Evolutionary conservation across 768 basidiomycete species (phyloP).

Genomic region (Hygrophorus pudorinus): DNA sequence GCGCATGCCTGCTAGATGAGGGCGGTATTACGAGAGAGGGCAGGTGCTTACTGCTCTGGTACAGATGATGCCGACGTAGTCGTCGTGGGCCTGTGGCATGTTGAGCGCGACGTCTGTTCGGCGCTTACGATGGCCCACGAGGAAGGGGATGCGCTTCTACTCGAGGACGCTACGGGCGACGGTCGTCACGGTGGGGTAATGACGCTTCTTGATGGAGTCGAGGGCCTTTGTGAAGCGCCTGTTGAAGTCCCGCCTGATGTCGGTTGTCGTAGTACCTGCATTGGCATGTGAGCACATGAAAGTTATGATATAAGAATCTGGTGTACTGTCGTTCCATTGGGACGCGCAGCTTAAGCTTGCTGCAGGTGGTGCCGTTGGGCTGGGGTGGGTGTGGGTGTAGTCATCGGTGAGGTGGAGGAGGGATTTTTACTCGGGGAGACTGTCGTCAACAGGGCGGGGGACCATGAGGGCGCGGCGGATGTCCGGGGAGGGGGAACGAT

Average conservation of each 20-base stretch:
- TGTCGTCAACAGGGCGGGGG: constrained; percentile 32
- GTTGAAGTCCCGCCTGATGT: constrained; percentile 67
- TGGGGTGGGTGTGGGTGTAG: constrained; percentile 13
- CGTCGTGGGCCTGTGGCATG: constrained; percentile 77
- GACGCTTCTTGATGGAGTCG: constrained; percentile 88
- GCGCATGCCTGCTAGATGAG: constrained; percentile 33
- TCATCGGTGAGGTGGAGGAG: constrained; percentile 32
- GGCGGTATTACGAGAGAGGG: background rate
- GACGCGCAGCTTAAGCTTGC: constrained; percentile 59
- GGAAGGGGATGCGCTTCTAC: constrained; percentile 95
- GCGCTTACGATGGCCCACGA: constrained; percentile 89
- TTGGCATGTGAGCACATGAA: constrained; percentile 18
- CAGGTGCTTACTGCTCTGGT: constrained; percentile 63
- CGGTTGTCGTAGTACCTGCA: constrained; percentile 76
- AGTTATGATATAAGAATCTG: constrained; percentile 60
- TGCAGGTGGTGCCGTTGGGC: constrained; percentile 26
- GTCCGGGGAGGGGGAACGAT: constrained; percentile 66
- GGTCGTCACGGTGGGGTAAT: no score
- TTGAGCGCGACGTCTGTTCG: constrained; percentile 95
- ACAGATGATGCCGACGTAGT: constrained; percentile 94
- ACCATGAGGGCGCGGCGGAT: constrained; percentile 59
- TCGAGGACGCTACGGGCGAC: constrained; percentile 94
- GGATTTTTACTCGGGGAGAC: constrained; percentile 62
- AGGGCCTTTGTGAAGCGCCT: no score
- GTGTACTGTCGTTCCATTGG: no score